These are phyloP conservation scores for Geosmithia flava DNA, from an alignment of 2,329 filamentous ascomycete genomes.

Conservation along the genomic window DNA sequence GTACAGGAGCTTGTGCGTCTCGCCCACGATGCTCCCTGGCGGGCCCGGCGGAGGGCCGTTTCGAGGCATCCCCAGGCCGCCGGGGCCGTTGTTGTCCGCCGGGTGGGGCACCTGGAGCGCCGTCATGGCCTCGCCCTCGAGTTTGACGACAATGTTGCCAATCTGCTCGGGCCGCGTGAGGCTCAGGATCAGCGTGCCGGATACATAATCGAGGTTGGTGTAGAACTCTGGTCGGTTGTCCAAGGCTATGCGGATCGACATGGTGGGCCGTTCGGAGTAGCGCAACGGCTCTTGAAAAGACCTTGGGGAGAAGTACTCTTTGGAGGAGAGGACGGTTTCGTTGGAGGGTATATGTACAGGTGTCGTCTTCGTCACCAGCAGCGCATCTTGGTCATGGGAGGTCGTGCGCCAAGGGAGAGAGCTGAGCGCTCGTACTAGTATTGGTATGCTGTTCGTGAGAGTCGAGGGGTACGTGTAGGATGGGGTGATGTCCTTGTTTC, in stretches of 20 bases:
- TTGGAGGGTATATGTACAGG: conserved; percentile 3
- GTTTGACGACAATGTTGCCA: conserved; percentile 65
- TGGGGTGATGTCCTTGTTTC: too few relatives aligned
- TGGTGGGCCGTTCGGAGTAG: conserved; percentile 14
- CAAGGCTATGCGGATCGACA: conserved; percentile 57
- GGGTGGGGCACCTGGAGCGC: conserved; percentile 41
- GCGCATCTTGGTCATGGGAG: neutral
- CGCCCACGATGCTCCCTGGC: conserved; percentile 32
- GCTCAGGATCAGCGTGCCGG: conserved; percentile 44
- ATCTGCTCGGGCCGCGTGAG: conserved; percentile 57
- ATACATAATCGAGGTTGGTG: conserved; percentile 67
- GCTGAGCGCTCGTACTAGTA: neutral
- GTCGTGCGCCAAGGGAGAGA: neutral
- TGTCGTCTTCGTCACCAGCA: neutral
- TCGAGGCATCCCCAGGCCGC: conserved; percentile 18
- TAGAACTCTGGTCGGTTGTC: conserved; percentile 59
- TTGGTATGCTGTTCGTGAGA: too few relatives aligned
- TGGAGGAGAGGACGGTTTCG: conserved; percentile 4
- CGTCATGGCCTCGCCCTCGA: conserved; percentile 68
- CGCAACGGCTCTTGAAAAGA: neutral
- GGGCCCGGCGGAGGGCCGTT: conserved; percentile 15
- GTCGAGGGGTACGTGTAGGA: too few relatives aligned
- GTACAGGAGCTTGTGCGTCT: conserved; percentile 66
- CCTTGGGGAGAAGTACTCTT: conserved; percentile 16
- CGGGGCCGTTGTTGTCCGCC: conserved; percentile 23